Evolutionary conservation across 179 eudicot genomes (phyloP).

Genomic region (Sideroxylon spinosum): DNA sequence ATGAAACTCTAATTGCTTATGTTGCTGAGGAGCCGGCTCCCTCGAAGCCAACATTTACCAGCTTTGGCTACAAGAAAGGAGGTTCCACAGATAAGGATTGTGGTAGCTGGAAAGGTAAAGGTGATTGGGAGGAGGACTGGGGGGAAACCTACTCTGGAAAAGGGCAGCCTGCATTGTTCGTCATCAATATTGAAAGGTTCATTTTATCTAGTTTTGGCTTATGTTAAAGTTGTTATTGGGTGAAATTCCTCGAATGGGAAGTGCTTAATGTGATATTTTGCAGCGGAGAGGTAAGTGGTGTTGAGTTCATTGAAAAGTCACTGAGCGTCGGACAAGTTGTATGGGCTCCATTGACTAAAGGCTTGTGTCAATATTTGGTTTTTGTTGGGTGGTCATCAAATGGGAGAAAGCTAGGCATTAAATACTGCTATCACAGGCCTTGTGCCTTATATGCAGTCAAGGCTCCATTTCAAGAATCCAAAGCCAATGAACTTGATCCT

Average conservation of each 20-base stretch:
- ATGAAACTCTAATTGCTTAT: conserved; percentile 83
- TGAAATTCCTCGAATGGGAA: conserved; percentile 12
- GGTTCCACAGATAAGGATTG: conserved; percentile 56
- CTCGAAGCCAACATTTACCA: conserved; percentile 54
- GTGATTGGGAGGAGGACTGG: conserved; percentile 91
- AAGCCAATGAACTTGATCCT: conserved; percentile 21
- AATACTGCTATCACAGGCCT: conserved; percentile 78
- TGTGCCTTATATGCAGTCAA: conserved; percentile 71
- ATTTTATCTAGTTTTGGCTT: background rate
- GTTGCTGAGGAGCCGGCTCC: conserved; percentile 87
- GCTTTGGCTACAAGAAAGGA: conserved; percentile 55
- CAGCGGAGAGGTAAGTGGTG: conserved; percentile 82
- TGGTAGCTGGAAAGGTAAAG: conserved; percentile 90
- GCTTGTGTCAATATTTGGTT: conserved; percentile 49
- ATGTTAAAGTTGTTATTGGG: background rate
- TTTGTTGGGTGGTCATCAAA: conserved; percentile 90
- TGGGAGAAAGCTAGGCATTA: conserved; percentile 80
- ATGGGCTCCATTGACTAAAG: conserved; percentile 68
- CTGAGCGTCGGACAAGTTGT: conserved; percentile 87
- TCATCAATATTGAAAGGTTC: conserved; percentile 64
- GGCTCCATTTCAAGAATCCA: conserved; percentile 49
- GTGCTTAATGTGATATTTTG: conserved; percentile 18
- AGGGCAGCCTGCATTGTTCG: conserved; percentile 81
- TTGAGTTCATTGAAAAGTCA: conserved; percentile 53
- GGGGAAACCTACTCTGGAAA: conserved; percentile 86